Evolutionary conservation across 345 rosid genomes (phyloP).

Genomic region (Arabis alpina): DNA sequence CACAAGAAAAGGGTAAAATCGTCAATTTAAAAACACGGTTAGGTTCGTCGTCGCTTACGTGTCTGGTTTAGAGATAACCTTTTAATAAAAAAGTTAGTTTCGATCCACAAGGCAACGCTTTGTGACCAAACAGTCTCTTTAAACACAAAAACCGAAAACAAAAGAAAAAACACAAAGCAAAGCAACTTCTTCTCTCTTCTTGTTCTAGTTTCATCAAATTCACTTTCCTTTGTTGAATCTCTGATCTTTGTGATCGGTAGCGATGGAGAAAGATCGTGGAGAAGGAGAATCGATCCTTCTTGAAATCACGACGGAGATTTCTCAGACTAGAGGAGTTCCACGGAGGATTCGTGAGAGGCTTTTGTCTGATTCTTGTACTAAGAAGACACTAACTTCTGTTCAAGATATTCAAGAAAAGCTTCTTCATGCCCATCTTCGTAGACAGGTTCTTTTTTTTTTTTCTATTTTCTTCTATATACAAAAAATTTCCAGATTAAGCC

Average conservation of each 20-base stretch:
- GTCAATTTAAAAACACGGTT: slow-evolving; percentile 40
- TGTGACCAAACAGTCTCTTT: slow-evolving; percentile 42
- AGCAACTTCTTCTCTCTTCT: slow-evolving; percentile 29
- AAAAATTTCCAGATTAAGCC: neutral
- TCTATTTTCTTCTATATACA: neutral
- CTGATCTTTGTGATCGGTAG: slow-evolving; percentile 38
- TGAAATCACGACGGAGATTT: slow-evolving; percentile 55
- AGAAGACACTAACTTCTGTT: slow-evolving; percentile 61
- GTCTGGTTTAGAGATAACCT: slow-evolving; percentile 36
- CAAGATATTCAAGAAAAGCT: slow-evolving; percentile 95
- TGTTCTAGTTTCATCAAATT: slow-evolving; percentile 1
- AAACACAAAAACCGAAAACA: neutral
- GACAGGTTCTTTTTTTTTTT: slow-evolving; percentile 63
- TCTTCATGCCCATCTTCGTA: slow-evolving; percentile 85
- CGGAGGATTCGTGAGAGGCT: slow-evolving; percentile 77
- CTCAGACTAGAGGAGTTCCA: slow-evolving; percentile 62
- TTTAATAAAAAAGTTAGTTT: slow-evolving; percentile 26
- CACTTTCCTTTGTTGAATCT: neutral
- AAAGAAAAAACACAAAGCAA: slow-evolving; percentile 37
- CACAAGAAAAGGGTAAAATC: slow-evolving; percentile 23
- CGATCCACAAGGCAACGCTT: slow-evolving; percentile 43
- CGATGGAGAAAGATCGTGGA: slow-evolving; percentile 58
- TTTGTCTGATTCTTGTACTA: slow-evolving; percentile 51
- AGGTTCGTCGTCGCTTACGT: slow-evolving; percentile 41
- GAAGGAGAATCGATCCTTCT: slow-evolving; percentile 50